Evolutionary conservation across 139 green algal genomes (phyloP).

Genomic region (Tetradesmus lagerheimii): DNA sequence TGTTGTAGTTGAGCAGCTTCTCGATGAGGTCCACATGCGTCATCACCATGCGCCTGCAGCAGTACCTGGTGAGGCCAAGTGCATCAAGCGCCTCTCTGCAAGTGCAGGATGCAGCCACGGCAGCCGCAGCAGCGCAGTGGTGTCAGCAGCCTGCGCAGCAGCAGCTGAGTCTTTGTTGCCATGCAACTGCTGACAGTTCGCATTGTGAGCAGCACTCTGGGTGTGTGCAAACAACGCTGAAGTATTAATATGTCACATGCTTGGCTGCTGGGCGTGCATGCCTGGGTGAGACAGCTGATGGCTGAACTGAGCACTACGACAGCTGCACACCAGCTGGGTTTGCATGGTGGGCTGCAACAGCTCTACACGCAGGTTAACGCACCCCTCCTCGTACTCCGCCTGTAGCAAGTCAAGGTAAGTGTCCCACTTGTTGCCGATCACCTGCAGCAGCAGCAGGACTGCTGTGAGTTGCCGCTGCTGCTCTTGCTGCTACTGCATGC

Average conservation of each 20-base stretch:
- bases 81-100: slow-evolving; percentile 96
- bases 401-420: slow-evolving; percentile 97
- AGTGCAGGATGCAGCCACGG: slow-evolving; percentile 60
- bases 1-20: slow-evolving; percentile 99
- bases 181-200: background rate
- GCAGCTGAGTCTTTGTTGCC: background rate
- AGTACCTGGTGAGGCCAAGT: slow-evolving; percentile 96
- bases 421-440: slow-evolving; percentile 99
- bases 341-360: background rate
- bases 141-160: background rate
- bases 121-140: background rate
- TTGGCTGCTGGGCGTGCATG: background rate
- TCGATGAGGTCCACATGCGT: slow-evolving; percentile 99
- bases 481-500: background rate
- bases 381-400: slow-evolving; percentile 79
- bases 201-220: background rate
- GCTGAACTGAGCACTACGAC: background rate
- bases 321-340: background rate
- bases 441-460: slow-evolving; percentile 64
- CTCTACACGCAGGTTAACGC: background rate
- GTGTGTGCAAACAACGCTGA: background rate
- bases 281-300: background rate
- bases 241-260: background rate
- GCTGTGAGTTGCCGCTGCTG: slow-evolving; percentile 1
- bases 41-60: slow-evolving; percentile 99